Conservation (phyloP, 176 grass and related monocot species). For the Carex myosuroides region DNA sequence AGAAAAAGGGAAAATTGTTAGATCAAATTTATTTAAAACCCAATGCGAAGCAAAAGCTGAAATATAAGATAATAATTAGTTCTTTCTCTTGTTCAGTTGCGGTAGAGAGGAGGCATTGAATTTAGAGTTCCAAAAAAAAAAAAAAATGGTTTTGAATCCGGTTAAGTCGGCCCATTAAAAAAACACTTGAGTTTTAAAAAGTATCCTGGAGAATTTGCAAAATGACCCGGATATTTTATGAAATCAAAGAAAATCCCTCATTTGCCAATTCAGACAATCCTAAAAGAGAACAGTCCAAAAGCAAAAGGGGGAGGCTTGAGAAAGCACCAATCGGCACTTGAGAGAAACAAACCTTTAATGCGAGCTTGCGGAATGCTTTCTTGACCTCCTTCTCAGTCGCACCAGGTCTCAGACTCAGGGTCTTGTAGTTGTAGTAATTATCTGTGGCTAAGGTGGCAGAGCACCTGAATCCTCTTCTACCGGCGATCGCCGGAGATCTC, state of each 20-base stretch:
- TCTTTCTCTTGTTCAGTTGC: background rate
- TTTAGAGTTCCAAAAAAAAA: no score
- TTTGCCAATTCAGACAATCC: background rate
- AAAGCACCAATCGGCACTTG: background rate
- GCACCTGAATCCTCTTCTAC: conserved; percentile 24
- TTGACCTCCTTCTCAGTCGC: conserved; percentile 43
- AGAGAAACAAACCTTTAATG: conserved; percentile 23
- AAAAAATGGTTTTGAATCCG: background rate
- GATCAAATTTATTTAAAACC: background rate
- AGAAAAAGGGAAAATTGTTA: background rate
- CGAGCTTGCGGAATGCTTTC: conserved; percentile 36
- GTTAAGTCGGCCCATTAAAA: no score
- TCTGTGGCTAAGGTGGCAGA: conserved; percentile 12
- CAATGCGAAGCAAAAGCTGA: background rate
- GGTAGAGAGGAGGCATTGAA: no score
- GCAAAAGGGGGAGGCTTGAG: background rate
- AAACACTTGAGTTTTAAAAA: background rate
- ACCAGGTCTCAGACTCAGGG: conserved; percentile 25
- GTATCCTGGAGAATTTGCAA: background rate
- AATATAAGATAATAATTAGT: background rate
- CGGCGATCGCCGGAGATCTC: background rate
- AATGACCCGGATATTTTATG: background rate
- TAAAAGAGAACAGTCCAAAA: background rate
- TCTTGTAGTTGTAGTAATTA: conserved; percentile 37
- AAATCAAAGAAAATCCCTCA: background rate